A percentile compares a stretch with the other conserved stretches of the same genome.
Conservation (phyloP, 2,329 filamentous ascomycete species). For the Huntiella moniliformis region DNA sequence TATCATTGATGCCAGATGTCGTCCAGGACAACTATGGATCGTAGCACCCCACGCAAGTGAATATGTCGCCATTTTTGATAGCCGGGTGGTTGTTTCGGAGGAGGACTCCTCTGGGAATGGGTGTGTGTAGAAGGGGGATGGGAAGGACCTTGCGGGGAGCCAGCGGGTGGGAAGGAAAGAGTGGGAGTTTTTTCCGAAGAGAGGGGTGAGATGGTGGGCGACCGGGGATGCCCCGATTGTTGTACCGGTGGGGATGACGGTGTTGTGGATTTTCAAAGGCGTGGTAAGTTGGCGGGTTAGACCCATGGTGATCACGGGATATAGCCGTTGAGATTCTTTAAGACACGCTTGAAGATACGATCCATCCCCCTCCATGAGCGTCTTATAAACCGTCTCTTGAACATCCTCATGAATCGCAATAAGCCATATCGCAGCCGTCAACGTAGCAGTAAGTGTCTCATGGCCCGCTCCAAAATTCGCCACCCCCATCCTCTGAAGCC, state of each 20-base stretch:
- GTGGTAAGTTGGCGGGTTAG: constrained; percentile 25
- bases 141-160: constrained; percentile 27
- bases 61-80: constrained; percentile 24
- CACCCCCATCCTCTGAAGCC: constrained; percentile 31
- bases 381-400: constrained; percentile 17
- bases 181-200: too few relatives aligned
- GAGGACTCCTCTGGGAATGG: background rate
- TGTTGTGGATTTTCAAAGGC: constrained; percentile 23
- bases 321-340: constrained; percentile 31
- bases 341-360: constrained; percentile 23
- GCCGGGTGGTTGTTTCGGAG: constrained; percentile 14
- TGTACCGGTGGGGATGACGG: constrained; percentile 25
- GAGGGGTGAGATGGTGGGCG: constrained; percentile 28
- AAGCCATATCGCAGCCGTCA: constrained; percentile 30
- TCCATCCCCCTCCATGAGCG: constrained; percentile 14
- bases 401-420: constrained; percentile 22
- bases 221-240: constrained; percentile 33
- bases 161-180: too few relatives aligned
- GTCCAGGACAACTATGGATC: constrained; percentile 30
- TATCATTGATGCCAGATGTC: constrained; percentile 31
- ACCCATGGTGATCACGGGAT: constrained; percentile 33
- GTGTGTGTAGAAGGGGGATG: constrained; percentile 1
- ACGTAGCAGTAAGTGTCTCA: constrained; percentile 33
- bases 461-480: constrained; percentile 38
- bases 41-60: constrained; percentile 35